Base-by-base conservation (phyloP, 2,329 filamentous ascomycete genomes). In the Penicillium psychrosexuale region DNA sequence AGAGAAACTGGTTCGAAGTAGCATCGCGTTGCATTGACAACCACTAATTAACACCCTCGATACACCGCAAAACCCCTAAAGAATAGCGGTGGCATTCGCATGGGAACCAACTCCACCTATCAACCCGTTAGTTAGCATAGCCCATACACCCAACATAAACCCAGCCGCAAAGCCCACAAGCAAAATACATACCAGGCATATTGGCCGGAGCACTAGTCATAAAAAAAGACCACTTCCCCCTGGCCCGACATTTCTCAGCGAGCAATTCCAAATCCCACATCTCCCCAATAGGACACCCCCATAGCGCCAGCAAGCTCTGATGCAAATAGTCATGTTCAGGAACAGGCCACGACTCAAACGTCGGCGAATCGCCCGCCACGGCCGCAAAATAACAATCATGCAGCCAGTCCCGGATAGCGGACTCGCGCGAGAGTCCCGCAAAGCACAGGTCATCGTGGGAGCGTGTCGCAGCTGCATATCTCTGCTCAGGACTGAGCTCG, bases 321-420 rank as follows among this genome's bases (percentile, higher is more conserved):
- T 77, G 75, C 58, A 77, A 58, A 61, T 67, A 67, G 42, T 70
- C 69, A 24, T 58, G 40, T 28, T 69, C 60, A 8, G 62, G 53
- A 6, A 82, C 81, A 2, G 85, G 84, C 70, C 83, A 82, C 0
- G 81, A 78, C 72, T 90, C 87, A 58, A 90, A 88, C 0, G 81
- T 77, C 19, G 81, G 82, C 12, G 79, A 75, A 66, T 90, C 87
- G 0, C 84, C 84, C 0, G 81, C 84, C 1, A 87, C 85, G 0
- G 82, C 84, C 0, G 86, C 78, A 61, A 90, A 89, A 49, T 86
- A 84, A 60, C 80, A 82, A 64, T 90, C 84, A 75, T 88, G 87
- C 55, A 90, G 59, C 86, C 86, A 90, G 50, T 82, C 80, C 8
- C 83, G 74, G 4, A 85, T 79, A 42, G 80, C 79, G 45, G 82